Evolutionary conservation across 352 stramenopile genomes (phyloP).

Genomic region (Peronospora destructor): DNA sequence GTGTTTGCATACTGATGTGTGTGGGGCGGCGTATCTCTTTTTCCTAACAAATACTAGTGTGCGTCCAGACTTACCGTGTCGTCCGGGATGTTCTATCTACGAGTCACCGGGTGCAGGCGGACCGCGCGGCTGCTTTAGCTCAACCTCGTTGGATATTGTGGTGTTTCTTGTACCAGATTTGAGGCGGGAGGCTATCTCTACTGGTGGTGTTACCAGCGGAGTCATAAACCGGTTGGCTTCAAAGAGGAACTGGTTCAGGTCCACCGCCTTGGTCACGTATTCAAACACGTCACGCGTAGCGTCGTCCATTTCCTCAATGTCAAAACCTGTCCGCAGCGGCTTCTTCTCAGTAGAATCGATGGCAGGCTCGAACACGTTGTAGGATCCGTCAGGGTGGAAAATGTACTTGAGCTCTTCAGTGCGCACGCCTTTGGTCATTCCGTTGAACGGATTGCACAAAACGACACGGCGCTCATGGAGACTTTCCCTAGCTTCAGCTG

Average conservation of each 20-base stretch:
- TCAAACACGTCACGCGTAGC: constrained; percentile 40
- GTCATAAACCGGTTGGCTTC: constrained; percentile 59
- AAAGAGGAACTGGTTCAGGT: constrained; percentile 69
- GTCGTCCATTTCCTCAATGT: constrained; percentile 52
- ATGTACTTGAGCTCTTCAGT: constrained; percentile 69
- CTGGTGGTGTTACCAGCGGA: constrained; percentile 5
- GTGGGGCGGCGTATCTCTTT: constrained; percentile 1
- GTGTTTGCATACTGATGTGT: constrained; percentile 15
- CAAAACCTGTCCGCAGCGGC: constrained; percentile 49
- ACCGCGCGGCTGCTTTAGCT: constrained; percentile 11
- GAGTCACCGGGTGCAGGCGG: constrained; percentile 13
- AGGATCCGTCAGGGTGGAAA: constrained; percentile 57
- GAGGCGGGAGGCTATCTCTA: constrained; percentile 6
- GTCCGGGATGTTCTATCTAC: constrained; percentile 24
- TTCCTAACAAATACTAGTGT: constrained; percentile 26
- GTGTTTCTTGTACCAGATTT: constrained; percentile 14
- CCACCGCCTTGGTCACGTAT: constrained; percentile 46
- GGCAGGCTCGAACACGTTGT: constrained; percentile 54
- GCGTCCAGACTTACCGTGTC: constrained; percentile 10
- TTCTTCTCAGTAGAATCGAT: constrained; percentile 47
- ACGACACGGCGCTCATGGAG: constrained; percentile 40
- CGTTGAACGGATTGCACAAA: constrained; percentile 67
- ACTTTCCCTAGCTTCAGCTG: constrained; percentile 17
- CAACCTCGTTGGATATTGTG: constrained; percentile 16
- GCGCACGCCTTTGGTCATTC: constrained; percentile 54